These are phyloP conservation scores for Sambucus nigra DNA, from an alignment of 129 eudicot species.

Conservation along the genomic window DNA sequence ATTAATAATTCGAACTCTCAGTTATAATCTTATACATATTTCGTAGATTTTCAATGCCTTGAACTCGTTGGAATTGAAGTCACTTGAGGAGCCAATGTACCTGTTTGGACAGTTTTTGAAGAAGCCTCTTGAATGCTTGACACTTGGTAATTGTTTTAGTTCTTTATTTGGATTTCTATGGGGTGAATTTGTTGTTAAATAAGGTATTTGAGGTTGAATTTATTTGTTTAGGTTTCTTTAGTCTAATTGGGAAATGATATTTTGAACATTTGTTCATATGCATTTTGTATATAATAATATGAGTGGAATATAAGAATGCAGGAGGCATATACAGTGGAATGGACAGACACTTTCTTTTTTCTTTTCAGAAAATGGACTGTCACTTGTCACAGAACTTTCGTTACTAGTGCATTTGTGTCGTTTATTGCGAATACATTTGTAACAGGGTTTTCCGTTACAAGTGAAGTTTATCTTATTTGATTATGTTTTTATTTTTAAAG, in stretches of 20 bases:
- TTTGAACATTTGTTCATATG: not conserved
- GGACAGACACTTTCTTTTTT: too few species aligned
- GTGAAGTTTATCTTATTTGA: too few species aligned
- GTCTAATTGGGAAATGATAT: not conserved
- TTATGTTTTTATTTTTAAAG: too few species aligned
- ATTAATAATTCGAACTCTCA: conserved; percentile 5
- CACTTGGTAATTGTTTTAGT: conserved; percentile 52
- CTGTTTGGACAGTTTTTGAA: conserved; percentile 92
- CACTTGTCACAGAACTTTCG: too few species aligned
- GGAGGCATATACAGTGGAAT: too few species aligned
- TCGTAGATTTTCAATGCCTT: conserved; percentile 76
- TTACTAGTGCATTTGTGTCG: too few species aligned
- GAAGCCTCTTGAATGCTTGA: conserved; percentile 91
- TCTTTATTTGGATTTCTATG: not conserved
- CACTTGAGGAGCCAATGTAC: conserved; percentile 93
- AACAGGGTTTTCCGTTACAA: too few species aligned
- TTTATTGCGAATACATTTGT: too few species aligned
- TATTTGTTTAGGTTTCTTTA: not conserved
- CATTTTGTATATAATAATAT: not conserved
- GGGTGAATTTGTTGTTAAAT: not conserved
- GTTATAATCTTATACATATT: conserved; percentile 5
- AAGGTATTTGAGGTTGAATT: not conserved
- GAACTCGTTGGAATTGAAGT: conserved; percentile 90
- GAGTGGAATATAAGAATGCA: not conserved
- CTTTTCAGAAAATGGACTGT: too few species aligned